Percentiles rank a stretch among this genome's conserved stretches.
Evolutionary conservation across 345 rosid genomes (phyloP).

Genomic region (Kernera saxatilis): DNA sequence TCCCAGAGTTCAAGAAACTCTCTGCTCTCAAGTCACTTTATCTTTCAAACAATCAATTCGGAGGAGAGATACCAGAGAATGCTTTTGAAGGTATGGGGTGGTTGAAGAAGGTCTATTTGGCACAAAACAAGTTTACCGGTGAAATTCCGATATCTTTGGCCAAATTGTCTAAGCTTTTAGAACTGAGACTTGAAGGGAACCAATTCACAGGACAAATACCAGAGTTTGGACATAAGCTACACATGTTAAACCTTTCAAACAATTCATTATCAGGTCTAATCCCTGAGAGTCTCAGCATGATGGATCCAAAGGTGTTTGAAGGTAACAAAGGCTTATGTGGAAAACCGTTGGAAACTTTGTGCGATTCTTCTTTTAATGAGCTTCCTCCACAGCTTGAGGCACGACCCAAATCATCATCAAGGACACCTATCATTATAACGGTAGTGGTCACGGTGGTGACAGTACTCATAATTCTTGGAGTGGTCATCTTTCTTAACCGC

Average conservation of each 20-base stretch:
- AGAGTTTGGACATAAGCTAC: constrained; percentile 35
- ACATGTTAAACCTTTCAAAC: constrained; percentile 46
- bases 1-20: constrained; percentile 55
- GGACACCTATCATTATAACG: constrained; percentile 10
- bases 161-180: constrained; percentile 46
- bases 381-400: constrained; percentile 5
- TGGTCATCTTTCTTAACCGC: constrained; percentile 4
- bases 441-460: constrained; percentile 24
- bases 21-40: constrained; percentile 44
- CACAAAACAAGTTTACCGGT: constrained; percentile 55
- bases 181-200: constrained; percentile 59
- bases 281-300: constrained; percentile 40
- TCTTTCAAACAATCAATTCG: constrained; percentile 57
- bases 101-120: constrained; percentile 56
- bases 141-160: constrained; percentile 56
- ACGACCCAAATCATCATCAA: neutral
- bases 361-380: constrained; percentile 9
- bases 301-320: constrained; percentile 40
- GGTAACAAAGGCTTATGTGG: constrained; percentile 77
- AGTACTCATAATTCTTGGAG: constrained; percentile 3
- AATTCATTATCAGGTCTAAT: constrained; percentile 59
- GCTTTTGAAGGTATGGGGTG: constrained; percentile 55
- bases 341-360: constrained; percentile 38
- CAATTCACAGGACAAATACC: constrained; percentile 60
- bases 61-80: constrained; percentile 52